Evolutionary conservation across 768 basidiomycete genomes (phyloP).

Genomic region (Leucocoprinus leucothites): DNA sequence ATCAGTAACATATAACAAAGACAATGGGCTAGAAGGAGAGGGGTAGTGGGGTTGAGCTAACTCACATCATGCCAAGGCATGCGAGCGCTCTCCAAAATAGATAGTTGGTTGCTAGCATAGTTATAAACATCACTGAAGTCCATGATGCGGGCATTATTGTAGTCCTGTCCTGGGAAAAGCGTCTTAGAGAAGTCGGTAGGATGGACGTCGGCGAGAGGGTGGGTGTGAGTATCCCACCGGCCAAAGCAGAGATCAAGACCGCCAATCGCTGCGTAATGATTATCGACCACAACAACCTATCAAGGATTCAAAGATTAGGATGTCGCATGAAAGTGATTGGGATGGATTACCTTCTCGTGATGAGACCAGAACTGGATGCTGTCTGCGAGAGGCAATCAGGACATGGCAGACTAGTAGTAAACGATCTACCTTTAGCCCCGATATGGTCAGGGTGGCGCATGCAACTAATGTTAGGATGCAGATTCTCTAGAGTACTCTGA

Average conservation of each 20-base stretch:
- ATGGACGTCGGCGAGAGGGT: slow-evolving; percentile 90
- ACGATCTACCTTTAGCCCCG: slow-evolving; percentile 73
- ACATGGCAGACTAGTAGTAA: too few species aligned
- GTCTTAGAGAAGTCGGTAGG: slow-evolving; percentile 80
- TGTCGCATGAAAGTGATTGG: neutral
- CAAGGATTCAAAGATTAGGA: neutral
- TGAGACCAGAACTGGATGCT: slow-evolving; percentile 87
- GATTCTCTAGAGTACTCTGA: slow-evolving; percentile 69
- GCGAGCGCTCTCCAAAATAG: slow-evolving; percentile 62
- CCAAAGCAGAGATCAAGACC: slow-evolving; percentile 97
- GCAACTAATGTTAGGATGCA: slow-evolving; percentile 85
- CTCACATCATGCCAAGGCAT: slow-evolving; percentile 98
- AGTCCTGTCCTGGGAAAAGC: slow-evolving; percentile 92
- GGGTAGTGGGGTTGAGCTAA: slow-evolving; percentile 7
- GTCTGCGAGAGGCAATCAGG: slow-evolving; percentile 37
- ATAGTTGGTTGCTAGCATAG: slow-evolving; percentile 68
- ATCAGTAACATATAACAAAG: neutral
- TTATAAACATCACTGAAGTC: slow-evolving; percentile 85
- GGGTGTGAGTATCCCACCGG: slow-evolving; percentile 91
- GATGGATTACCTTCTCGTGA: slow-evolving; percentile 68
- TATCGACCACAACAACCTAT: slow-evolving; percentile 80
- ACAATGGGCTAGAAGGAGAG: neutral
- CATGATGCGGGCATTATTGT: slow-evolving; percentile 83
- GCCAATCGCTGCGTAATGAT: slow-evolving; percentile 82
- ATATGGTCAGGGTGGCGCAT: slow-evolving; percentile 93